Conservation (phyloP, 2,329 filamentous ascomycete species). For the Fusarium odoratissimum region DNA sequence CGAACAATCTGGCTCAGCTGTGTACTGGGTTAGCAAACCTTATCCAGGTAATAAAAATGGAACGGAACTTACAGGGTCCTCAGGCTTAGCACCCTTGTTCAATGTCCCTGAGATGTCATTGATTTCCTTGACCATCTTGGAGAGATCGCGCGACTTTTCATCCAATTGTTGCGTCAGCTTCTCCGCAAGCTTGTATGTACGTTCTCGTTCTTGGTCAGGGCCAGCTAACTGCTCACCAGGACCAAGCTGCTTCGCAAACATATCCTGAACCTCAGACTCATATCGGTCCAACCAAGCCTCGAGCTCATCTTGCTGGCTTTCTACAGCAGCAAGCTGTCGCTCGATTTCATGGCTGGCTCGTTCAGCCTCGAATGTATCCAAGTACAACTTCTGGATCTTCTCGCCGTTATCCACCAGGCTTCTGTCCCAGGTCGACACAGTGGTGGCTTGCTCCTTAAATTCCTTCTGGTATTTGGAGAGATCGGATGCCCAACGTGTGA, state of each 20-base stretch:
- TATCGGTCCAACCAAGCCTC: conserved; percentile 90
- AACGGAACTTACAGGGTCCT: conserved; percentile 78
- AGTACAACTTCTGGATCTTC: conserved; percentile 93
- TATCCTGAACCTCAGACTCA: conserved; percentile 88
- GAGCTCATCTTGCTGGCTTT: conserved; percentile 92
- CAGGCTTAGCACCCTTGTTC: conserved; percentile 88
- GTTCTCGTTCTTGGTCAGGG: conserved; percentile 94
- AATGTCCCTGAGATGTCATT: conserved; percentile 91
- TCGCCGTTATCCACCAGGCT: conserved; percentile 93
- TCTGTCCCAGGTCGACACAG: conserved; percentile 91
- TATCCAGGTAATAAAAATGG: background rate
- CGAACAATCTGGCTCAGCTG: conserved; percentile 95
- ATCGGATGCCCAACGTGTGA: conserved; percentile 95
- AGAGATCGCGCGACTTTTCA: conserved; percentile 91
- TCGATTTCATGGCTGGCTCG: conserved; percentile 94
- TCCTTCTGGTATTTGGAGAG: conserved; percentile 96
- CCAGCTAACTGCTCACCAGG: conserved; percentile 81
- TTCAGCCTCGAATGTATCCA: conserved; percentile 93
- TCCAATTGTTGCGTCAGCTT: conserved; percentile 90
- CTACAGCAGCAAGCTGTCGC: conserved; percentile 87
- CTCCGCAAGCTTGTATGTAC: conserved; percentile 95
- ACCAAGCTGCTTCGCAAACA: conserved; percentile 85
- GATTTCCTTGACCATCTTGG: conserved; percentile 98
- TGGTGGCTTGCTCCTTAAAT: conserved; percentile 89
- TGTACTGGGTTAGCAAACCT: conserved; percentile 42